Conservation (phyloP, 1,284 basidiomycete genomes). For the Peniophora sp. region DNA sequence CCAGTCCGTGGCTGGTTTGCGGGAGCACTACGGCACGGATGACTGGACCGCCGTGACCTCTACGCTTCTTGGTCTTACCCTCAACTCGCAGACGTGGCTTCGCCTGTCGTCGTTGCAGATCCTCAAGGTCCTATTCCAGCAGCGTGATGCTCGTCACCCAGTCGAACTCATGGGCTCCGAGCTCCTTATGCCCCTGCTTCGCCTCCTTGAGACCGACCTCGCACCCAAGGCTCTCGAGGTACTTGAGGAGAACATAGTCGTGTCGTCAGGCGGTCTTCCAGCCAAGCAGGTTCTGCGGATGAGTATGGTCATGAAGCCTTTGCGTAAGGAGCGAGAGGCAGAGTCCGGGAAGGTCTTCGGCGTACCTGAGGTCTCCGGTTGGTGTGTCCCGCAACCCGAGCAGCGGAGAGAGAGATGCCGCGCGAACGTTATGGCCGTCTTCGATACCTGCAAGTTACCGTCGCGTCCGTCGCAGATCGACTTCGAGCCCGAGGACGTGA, state of each 20-base stretch:
- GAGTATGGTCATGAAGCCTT: slow-evolving; percentile 63
- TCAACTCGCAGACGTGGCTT: slow-evolving; percentile 82
- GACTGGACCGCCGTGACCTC: slow-evolving; percentile 76
- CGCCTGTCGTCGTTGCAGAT: slow-evolving; percentile 81
- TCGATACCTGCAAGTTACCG: slow-evolving; percentile 73
- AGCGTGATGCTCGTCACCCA: slow-evolving; percentile 70
- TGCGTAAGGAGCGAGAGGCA: slow-evolving; percentile 29
- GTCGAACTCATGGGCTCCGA: slow-evolving; percentile 77
- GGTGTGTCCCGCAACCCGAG: slow-evolving; percentile 72
- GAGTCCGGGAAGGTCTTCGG: slow-evolving; percentile 74
- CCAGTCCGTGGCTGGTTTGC: slow-evolving; percentile 79
- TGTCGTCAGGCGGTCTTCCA: slow-evolving; percentile 66
- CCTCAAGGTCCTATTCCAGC: slow-evolving; percentile 83
- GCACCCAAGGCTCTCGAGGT: slow-evolving; percentile 85
- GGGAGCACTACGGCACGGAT: slow-evolving; percentile 71
- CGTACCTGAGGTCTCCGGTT: slow-evolving; percentile 73
- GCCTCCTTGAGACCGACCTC: slow-evolving; percentile 80
- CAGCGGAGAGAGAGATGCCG: slow-evolving; percentile 58
- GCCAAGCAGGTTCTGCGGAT: slow-evolving; percentile 82
- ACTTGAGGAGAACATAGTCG: slow-evolving; percentile 80
- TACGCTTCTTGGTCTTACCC: slow-evolving; percentile 77
- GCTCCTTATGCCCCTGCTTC: slow-evolving; percentile 83
- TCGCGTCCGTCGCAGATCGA: slow-evolving; percentile 68
- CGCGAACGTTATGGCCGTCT: slow-evolving; percentile 74
- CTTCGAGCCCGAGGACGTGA: slow-evolving; percentile 48